Percentiles rank a stretch among this genome's conserved stretches.
Evolutionary conservation across 495 filamentous ascomycete genomes (phyloP).

Genomic region (Penicillium chermesinum): DNA sequence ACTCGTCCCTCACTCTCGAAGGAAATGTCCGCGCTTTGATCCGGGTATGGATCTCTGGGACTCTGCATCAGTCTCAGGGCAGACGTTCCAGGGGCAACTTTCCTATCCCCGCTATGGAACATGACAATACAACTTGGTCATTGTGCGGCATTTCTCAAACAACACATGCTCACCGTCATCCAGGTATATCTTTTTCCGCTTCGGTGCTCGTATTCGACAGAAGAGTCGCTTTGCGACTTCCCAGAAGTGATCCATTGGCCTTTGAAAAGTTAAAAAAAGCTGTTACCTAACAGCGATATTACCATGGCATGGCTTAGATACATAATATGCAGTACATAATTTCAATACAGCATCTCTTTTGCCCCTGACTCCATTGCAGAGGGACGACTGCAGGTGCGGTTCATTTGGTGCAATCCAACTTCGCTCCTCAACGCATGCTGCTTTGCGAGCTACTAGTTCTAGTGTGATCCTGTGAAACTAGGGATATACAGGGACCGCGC

Average conservation of each 20-base stretch:
- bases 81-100: not conserved
- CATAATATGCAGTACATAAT: constrained; percentile 6
- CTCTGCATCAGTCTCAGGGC: constrained; percentile 15
- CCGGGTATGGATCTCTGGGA: constrained; percentile 1
- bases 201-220: constrained; percentile 50
- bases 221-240: constrained; percentile 49
- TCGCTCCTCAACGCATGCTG: constrained; percentile 2
- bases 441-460: not conserved
- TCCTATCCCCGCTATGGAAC: constrained; percentile 2
- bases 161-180: constrained; percentile 1
- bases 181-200: constrained; percentile 61
- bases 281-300: no score
- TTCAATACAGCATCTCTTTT: not conserved
- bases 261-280: no score
- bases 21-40: constrained; percentile 9
- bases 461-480: no score
- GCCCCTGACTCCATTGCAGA: not conserved
- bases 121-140: not conserved
- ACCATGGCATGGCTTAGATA: not conserved
- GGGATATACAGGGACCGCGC: not conserved
- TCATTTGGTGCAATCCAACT: constrained; percentile 9
- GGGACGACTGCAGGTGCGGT: constrained; percentile 5
- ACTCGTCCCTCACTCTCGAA: not conserved
- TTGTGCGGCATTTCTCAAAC: not conserved
- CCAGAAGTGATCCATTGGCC: constrained; percentile 16